Conservation (phyloP, 768 basidiomycete species). For the Saitozyma podzolica region DNA sequence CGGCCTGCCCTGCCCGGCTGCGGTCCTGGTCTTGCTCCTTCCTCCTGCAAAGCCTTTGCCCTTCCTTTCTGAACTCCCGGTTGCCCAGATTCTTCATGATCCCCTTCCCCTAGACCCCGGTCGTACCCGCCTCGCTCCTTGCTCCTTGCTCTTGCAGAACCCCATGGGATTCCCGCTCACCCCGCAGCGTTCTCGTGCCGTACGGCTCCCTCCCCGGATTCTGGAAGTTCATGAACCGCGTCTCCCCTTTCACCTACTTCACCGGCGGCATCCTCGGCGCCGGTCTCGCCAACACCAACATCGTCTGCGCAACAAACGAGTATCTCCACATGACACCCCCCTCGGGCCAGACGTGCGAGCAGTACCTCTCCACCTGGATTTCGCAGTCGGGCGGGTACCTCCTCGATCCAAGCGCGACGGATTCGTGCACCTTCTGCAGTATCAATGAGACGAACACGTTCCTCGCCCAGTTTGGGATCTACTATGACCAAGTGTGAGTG, state of each 20-base stretch:
- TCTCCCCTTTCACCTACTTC: slow-evolving; percentile 55
- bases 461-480: slow-evolving; percentile 62
- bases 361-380: slow-evolving; percentile 73
- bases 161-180: slow-evolving; percentile 5
- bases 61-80: too few species aligned
- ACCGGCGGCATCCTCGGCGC: slow-evolving; percentile 34
- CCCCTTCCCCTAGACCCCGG: too few species aligned
- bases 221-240: slow-evolving; percentile 50
- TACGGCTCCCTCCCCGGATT: slow-evolving; percentile 44
- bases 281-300: slow-evolving; percentile 64
- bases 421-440: slow-evolving; percentile 70
- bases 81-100: too few species aligned
- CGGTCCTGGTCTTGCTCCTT: too few species aligned
- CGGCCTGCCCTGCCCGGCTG: too few species aligned
- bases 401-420: slow-evolving; percentile 64
- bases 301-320: slow-evolving; percentile 68
- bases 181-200: slow-evolving; percentile 42
- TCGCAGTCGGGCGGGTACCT: slow-evolving; percentile 69
- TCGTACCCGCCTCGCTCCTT: too few species aligned
- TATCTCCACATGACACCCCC: slow-evolving; percentile 74
- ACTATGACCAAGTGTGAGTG: slow-evolving; percentile 56
- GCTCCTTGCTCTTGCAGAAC: too few species aligned
- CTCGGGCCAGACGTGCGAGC: slow-evolving; percentile 65
- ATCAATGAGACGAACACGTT: slow-evolving; percentile 64
- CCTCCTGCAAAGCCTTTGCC: too few species aligned